phyloP scores from a whole-genome alignment of 352 stramenopile genomes.

The Pythium phragmitis region DNA sequence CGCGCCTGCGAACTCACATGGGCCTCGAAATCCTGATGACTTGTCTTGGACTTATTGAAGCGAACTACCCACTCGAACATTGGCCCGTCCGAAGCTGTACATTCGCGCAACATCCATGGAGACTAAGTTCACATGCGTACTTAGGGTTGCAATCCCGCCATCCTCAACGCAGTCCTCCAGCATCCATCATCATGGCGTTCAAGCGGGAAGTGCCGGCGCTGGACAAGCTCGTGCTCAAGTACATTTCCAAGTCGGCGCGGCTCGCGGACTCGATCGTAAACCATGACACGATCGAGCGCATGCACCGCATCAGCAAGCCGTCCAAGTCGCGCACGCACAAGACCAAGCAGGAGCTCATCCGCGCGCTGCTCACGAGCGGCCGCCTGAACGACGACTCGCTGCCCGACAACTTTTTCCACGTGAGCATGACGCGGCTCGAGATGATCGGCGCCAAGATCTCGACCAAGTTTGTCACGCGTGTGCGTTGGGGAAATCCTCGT shows the following conservation, averaged over 20 bases:
- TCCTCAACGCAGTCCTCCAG: no score
- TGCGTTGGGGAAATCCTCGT: conserved; percentile 20
- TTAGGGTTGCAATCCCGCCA: no score
- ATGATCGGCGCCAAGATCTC: conserved; percentile 86
- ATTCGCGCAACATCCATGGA: no score
- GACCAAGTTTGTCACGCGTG: conserved; percentile 67
- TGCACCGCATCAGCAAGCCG: conserved; percentile 73
- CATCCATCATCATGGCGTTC: conserved; percentile 68
- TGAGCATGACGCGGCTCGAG: conserved; percentile 84
- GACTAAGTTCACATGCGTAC: no score
- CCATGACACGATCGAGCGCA: conserved; percentile 57
- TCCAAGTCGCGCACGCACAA: conserved; percentile 80
- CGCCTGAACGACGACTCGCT: conserved; percentile 83
- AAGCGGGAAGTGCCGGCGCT: conserved; percentile 76
- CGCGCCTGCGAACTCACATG: no score
- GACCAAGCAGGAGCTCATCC: conserved; percentile 86
- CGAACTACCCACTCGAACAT: no score
- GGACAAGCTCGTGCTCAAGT: conserved; percentile 89
- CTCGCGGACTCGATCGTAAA: conserved; percentile 67
- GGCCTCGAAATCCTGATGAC: no score
- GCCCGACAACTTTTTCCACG: conserved; percentile 80
- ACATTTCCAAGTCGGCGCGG: conserved; percentile 80
- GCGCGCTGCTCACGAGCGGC: conserved; percentile 67
- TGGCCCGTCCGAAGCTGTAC: no score
- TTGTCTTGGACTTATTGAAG: no score